Evolutionary conservation across 352 stramenopile species (phyloP).

Genomic region (Phytophthora tentaculata): DNA sequence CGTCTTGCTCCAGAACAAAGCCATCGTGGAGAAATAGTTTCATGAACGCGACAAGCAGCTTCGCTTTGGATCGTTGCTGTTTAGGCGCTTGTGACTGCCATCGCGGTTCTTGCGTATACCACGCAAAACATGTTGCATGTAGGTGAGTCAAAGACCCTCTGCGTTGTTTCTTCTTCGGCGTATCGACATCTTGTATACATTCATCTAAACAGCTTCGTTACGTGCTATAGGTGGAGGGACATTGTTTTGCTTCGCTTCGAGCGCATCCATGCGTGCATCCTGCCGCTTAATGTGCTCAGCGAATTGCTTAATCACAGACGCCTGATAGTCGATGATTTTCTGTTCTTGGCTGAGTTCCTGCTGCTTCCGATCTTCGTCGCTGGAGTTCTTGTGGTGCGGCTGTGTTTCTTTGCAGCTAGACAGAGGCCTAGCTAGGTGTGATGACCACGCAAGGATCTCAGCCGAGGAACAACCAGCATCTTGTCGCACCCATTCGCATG

Average conservation of each 20-base stretch:
- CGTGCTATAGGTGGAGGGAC: background rate
- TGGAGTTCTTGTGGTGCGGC: background rate
- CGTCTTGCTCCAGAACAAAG: too few species aligned
- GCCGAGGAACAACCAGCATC: background rate
- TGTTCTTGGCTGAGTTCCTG: conserved; percentile 6
- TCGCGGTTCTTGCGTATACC: too few species aligned
- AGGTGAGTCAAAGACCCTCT: too few species aligned
- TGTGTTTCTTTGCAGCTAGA: background rate
- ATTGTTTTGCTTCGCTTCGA: conserved; percentile 21
- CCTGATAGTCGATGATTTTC: conserved; percentile 19
- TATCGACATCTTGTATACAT: too few species aligned
- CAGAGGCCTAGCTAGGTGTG: background rate
- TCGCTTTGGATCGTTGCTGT: too few species aligned
- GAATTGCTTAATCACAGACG: conserved; percentile 15
- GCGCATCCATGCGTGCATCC: conserved; percentile 16
- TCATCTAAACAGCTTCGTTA: background rate
- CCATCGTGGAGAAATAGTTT: too few species aligned
- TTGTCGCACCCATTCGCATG: background rate
- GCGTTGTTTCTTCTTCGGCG: too few species aligned
- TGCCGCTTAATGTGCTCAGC: conserved; percentile 10
- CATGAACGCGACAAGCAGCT: too few species aligned
- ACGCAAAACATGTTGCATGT: too few species aligned
- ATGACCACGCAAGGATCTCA: too few species aligned
- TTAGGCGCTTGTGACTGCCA: too few species aligned
- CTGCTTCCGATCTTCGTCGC: background rate